Conservation (phyloP, 441 rosid genomes). For the Jatropha multifida region DNA sequence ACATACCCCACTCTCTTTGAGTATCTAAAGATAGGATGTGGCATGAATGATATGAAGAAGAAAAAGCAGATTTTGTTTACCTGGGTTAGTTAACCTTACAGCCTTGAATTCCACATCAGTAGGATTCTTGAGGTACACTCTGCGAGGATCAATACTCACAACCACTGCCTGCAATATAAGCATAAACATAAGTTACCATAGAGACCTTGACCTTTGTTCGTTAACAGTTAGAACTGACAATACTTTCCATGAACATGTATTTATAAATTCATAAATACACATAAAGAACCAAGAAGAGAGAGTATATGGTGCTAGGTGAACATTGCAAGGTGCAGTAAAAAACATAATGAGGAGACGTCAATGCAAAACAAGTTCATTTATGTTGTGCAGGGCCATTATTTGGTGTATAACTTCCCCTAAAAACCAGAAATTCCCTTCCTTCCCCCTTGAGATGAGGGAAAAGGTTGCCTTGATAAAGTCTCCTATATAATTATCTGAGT, state of each 20-base stretch:
- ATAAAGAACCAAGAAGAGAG: neutral
- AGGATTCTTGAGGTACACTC: constrained; percentile 72
- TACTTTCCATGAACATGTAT: neutral
- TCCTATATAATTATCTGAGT: too few relatives aligned
- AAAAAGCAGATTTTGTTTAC: constrained; percentile 26
- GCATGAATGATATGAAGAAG: neutral
- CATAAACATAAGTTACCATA: constrained; percentile 10
- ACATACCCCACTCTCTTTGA: neutral
- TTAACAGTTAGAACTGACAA: neutral
- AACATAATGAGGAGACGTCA: neutral
- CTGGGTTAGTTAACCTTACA: constrained; percentile 59
- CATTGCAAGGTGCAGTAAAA: neutral
- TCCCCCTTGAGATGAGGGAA: neutral
- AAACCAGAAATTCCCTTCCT: neutral
- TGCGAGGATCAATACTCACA: constrained; percentile 94
- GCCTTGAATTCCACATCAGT: constrained; percentile 73
- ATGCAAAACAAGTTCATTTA: neutral
- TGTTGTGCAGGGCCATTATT: neutral
- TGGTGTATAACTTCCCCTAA: neutral
- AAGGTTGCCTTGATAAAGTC: neutral
- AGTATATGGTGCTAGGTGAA: neutral
- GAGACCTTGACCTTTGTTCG: neutral
- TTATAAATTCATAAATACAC: too few relatives aligned
- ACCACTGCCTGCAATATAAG: constrained; percentile 81
- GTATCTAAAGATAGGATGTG: neutral